These are phyloP conservation scores for Solanum ahanhuiri DNA, from an alignment of 257 asterid genomes.

Conservation along the genomic window DNA sequence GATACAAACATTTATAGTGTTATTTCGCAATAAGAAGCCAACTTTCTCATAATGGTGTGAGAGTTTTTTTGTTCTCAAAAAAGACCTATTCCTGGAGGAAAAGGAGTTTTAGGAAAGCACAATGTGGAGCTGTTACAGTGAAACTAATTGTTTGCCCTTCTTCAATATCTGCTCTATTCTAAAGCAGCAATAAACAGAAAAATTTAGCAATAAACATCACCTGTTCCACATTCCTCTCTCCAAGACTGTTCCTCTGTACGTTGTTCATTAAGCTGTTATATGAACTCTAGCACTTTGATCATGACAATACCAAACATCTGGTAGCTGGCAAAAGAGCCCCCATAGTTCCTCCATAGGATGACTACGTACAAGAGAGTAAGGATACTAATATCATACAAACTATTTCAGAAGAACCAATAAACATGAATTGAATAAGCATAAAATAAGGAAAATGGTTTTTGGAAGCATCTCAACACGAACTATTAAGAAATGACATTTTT, in stretches of 20 bases:
- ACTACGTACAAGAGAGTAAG: neutral
- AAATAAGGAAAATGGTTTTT: neutral
- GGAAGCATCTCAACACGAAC: neutral
- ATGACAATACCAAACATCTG: slow-evolving; percentile 13
- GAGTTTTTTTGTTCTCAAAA: neutral
- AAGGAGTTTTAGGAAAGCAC: neutral
- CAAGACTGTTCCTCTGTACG: slow-evolving; percentile 29
- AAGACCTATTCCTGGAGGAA: neutral
- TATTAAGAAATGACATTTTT: neutral
- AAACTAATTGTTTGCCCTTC: neutral
- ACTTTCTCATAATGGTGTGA: neutral
- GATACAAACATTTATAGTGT: neutral
- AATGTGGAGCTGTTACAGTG: neutral
- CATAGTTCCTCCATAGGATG: slow-evolving; percentile 1
- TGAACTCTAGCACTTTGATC: slow-evolving; percentile 14
- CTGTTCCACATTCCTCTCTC: slow-evolving; percentile 51
- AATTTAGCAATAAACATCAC: slow-evolving; percentile 14
- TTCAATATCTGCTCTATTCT: neutral
- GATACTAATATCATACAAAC: neutral
- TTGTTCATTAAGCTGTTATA: slow-evolving; percentile 39
- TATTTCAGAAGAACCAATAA: neutral
- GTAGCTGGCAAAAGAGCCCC: slow-evolving; percentile 1
- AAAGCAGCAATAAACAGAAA: neutral
- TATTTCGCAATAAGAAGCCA: neutral
- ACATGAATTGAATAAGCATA: neutral